Base-by-base conservation (phyloP, 345 rosid species). In the Combretum micranthum region DNA sequence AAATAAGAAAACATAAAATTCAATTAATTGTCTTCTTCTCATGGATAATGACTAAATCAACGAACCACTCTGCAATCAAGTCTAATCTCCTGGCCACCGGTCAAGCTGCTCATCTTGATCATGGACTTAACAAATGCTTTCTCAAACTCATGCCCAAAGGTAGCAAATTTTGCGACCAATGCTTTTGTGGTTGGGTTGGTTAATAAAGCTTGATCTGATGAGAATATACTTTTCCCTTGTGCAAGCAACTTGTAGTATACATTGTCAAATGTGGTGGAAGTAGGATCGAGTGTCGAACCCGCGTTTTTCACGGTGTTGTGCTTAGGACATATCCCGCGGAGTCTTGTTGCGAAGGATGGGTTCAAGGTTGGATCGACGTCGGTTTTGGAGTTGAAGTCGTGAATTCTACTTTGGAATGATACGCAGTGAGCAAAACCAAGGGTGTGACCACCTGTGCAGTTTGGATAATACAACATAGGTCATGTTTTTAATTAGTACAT, bases 351-450 rank as follows among this genome's bases (percentile, higher is more conserved):
- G 50, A 85, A 85, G 1, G 89, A 77, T 5, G 88, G 86, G 60
- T 64, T 77, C 74, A 88, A 4, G 0, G 90, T 64, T 9, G 98
- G 94, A 47, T 92, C 98, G 0, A 88, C 32, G 67, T 84, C 77
- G 0, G 61, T 52, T 16, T 67, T 73, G 37, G 82, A 45, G 37
- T 73, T 75, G 88, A 91, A 91, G 57, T 69, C 86, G 79, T 83
- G 90, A 61, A 92, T 83, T 70, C 98, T 79, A 72, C 78, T 80
- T 59, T 81, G 84, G 68, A 92, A 92, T 0, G 96, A 88, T 20
- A 86, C 88, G 64, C 98, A 88, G 62, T 88, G 96, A 0, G 98
- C 65, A 52, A 92, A 92, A 47, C 98, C 98, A 11, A 92, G 81
- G 1, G 90, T 86, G 68, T 92, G 98, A 11, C 98, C 93, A 57